Conservation (phyloP, 2,329 filamentous ascomycete species). For the Mollisia scopiformis region DNA sequence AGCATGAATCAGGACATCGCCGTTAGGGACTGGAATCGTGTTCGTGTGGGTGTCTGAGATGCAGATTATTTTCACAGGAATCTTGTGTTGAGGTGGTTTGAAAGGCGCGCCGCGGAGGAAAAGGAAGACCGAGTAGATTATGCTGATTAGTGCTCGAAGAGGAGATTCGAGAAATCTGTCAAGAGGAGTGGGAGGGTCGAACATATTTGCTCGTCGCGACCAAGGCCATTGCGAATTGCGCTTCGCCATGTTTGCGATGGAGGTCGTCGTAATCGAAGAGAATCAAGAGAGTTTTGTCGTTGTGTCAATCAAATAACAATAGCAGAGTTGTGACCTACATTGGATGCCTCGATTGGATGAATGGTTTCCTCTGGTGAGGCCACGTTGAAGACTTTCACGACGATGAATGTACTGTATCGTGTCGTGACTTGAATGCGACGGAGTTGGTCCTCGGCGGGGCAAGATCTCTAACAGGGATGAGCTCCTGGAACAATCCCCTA, state of each 20-base stretch:
- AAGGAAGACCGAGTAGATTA: constrained; percentile 66
- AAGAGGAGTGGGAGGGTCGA: constrained; percentile 47
- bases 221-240: constrained; percentile 30
- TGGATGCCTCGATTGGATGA: not conserved
- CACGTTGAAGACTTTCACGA: not conserved
- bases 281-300: not conserved
- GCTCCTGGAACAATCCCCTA: constrained; percentile 5
- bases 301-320: not conserved
- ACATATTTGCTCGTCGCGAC: constrained; percentile 32
- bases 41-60: constrained; percentile 86
- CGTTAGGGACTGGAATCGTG: constrained; percentile 66
- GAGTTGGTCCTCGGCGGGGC: not conserved
- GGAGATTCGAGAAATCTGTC: constrained; percentile 71
- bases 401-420: not conserved
- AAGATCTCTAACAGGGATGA: constrained; percentile 17
- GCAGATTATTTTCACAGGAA: constrained; percentile 76
- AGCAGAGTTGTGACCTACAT: not conserved
- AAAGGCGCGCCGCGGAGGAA: constrained; percentile 69
- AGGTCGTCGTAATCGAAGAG: not conserved
- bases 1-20: constrained; percentile 87
- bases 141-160: constrained; percentile 62
- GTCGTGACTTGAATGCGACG: not conserved
- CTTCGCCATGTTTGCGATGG: constrained; percentile 7
- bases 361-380: not conserved
- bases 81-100: constrained; percentile 54